Conservation (phyloP, 2,329 filamentous ascomycete genomes). For the Emmonsia crescens region DNA sequence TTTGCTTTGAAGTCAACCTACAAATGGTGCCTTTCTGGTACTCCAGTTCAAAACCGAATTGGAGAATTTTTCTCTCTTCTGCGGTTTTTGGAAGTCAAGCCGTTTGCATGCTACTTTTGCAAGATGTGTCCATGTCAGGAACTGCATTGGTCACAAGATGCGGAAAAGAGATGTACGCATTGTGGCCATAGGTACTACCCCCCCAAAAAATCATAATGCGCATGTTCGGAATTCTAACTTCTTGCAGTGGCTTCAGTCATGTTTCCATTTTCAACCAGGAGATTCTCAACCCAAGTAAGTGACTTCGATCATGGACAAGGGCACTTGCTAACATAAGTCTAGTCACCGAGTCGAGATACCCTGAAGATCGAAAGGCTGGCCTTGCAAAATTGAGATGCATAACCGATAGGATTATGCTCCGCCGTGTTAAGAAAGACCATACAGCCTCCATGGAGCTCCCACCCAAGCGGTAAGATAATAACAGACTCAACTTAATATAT, state of each 20-base stretch:
- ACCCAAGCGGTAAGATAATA: constrained; percentile 57
- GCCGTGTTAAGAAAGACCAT: constrained; percentile 86
- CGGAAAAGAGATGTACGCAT: constrained; percentile 56
- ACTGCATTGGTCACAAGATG: constrained; percentile 72
- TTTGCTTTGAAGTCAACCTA: constrained; percentile 80
- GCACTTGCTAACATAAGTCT: constrained; percentile 28
- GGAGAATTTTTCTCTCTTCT: constrained; percentile 94
- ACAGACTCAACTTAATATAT: background rate
- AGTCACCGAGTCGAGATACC: constrained; percentile 46
- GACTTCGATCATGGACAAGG: background rate
- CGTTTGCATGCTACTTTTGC: constrained; percentile 91
- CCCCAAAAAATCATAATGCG: background rate
- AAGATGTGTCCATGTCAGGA: constrained; percentile 71
- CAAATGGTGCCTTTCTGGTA: constrained; percentile 93
- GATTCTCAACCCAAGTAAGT: constrained; percentile 63
- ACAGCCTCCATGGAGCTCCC: constrained; percentile 93
- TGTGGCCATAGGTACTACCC: constrained; percentile 48
- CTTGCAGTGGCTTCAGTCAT: constrained; percentile 47
- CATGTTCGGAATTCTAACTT: constrained; percentile 9
- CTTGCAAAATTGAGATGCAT: constrained; percentile 76
- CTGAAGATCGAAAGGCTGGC: constrained; percentile 49
- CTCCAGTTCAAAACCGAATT: constrained; percentile 91
- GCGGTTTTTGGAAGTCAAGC: constrained; percentile 77
- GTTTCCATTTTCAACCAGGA: constrained; percentile 91
- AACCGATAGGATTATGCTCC: constrained; percentile 89